Evolutionary conservation across 2,329 filamentous ascomycete genomes (phyloP).

Genomic region (Pestalotiopsis sp.): DNA sequence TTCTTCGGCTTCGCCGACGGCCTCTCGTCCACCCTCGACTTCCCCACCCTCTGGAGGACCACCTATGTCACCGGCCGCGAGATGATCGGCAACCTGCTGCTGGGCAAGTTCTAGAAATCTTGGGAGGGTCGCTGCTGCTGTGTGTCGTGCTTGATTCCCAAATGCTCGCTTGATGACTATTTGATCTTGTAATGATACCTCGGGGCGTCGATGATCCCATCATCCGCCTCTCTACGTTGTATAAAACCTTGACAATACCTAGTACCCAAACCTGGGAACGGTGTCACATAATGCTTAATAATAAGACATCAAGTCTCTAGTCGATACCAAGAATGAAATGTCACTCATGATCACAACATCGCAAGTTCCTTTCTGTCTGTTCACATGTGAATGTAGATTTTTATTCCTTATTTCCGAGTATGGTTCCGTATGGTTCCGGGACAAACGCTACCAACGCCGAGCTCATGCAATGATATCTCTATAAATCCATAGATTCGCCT

Average conservation of each 20-base stretch:
- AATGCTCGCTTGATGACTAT: background rate
- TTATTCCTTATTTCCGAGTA: too few species aligned
- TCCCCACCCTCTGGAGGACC: slow-evolving; percentile 85
- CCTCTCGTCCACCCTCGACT: slow-evolving; percentile 79
- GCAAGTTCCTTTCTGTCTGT: background rate
- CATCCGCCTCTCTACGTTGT: background rate
- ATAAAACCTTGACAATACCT: background rate
- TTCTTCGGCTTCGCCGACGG: slow-evolving; percentile 87
- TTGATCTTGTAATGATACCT: background rate
- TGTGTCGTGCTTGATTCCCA: background rate
- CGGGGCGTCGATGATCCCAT: background rate
- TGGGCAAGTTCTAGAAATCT: slow-evolving; percentile 72
- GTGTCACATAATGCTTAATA: background rate
- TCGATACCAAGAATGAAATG: background rate
- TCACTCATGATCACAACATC: too few species aligned
- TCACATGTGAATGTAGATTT: background rate
- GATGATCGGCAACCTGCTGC: slow-evolving; percentile 74
- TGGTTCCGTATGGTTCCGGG: background rate
- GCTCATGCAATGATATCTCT: slow-evolving; percentile 12
- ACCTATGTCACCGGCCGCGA: slow-evolving; percentile 72
- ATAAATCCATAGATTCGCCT: background rate
- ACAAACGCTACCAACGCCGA: slow-evolving; percentile 13
- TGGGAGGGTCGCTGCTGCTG: too few species aligned
- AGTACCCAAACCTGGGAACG: background rate
- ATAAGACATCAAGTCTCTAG: background rate